Evolutionary conservation across 2,329 filamentous ascomycete genomes (phyloP).

Genomic region (Neonectria ditissima): DNA sequence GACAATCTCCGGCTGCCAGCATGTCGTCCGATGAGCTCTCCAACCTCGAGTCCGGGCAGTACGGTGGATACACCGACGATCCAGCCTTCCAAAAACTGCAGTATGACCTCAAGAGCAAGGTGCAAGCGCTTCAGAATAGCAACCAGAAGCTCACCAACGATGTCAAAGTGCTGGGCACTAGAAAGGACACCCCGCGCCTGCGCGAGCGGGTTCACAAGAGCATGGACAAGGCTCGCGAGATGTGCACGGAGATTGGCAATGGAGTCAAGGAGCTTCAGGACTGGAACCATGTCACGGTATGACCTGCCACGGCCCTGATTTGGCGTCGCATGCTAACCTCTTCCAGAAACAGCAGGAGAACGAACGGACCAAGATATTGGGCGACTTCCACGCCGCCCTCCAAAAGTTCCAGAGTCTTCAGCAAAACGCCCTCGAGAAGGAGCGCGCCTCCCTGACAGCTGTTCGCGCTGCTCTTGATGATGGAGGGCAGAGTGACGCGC

Average conservation of each 20-base stretch:
- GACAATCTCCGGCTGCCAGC: constrained; percentile 9
- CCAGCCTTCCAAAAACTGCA: constrained; percentile 90
- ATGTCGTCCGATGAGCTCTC: constrained; percentile 96
- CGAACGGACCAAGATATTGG: constrained; percentile 93
- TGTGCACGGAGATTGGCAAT: constrained; percentile 93
- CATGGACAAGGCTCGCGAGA: constrained; percentile 85
- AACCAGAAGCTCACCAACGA: constrained; percentile 88
- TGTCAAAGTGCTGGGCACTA: constrained; percentile 86
- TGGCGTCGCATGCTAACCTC: constrained; percentile 26
- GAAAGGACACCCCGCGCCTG: constrained; percentile 89
- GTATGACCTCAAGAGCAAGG: constrained; percentile 84
- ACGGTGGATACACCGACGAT: constrained; percentile 88
- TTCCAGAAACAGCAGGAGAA: constrained; percentile 91
- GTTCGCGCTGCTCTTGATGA: constrained; percentile 84
- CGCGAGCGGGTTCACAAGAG: constrained; percentile 90
- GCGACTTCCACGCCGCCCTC: constrained; percentile 90
- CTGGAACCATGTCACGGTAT: constrained; percentile 85
- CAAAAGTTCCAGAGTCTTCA: constrained; percentile 95
- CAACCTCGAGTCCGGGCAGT: constrained; percentile 81
- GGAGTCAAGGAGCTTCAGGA: constrained; percentile 91
- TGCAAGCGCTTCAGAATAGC: constrained; percentile 90
- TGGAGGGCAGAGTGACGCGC: constrained; percentile 51
- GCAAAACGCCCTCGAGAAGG: constrained; percentile 89
- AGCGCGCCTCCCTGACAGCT: constrained; percentile 86
- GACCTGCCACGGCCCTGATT: constrained; percentile 41